Evolutionary conservation across 352 stramenopile genomes (phyloP), one percentile per base, ranked within the genome.

Genomic region (Bremia lactucae): DNA sequence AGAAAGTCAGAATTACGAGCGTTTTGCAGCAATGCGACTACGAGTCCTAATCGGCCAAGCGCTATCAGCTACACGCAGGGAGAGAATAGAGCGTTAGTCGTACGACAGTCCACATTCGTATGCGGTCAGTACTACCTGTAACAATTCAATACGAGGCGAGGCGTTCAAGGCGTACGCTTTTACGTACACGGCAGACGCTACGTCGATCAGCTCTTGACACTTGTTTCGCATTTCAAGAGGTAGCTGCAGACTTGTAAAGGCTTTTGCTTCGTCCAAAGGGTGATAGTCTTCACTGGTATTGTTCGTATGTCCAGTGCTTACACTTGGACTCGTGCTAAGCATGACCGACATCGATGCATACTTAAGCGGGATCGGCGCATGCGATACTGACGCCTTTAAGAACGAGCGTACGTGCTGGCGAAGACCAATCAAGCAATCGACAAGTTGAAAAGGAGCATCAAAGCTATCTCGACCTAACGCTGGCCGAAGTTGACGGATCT

Each of bases 271-370:
- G 23, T 48, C 42, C n/a, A n/a, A n/a, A n/a, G n/a, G n/a, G n/a
- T n/a, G n/a, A 23, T 60, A 34, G 23, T 43, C 21, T 44, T 22
- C 31, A 9, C 15, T 62, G 11, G 5, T 49, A 15, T 2, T 44
- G 26, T 33, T 50, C 0, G 31, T 62, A 19, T 59, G 46, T 8
- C 34, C 49, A 25, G 46, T 55, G 13, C 52, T 53, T 8, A 62
- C 47, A 26, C 47, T 59, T 7, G 57, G 52, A 55, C 57, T 62
- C 5, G 52, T 69, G 21, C 55, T 64, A 18, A 72, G 55, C 62
- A 72, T 72, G 0, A 59, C 62, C 15, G 67, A 43, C 55, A 72
- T 72, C 5, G 62, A 68, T 6, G 69, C 62, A 31, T 72, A 66
- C 21, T 56, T 62, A 34, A 49, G 46, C 36, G 44, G 19, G 4